Percentiles rank a stretch among this genome's conserved stretches.
These are phyloP conservation scores for Sporothrix mexicana DNA, from an alignment of 2,329 filamentous ascomycete species.

Conservation along the genomic window DNA sequence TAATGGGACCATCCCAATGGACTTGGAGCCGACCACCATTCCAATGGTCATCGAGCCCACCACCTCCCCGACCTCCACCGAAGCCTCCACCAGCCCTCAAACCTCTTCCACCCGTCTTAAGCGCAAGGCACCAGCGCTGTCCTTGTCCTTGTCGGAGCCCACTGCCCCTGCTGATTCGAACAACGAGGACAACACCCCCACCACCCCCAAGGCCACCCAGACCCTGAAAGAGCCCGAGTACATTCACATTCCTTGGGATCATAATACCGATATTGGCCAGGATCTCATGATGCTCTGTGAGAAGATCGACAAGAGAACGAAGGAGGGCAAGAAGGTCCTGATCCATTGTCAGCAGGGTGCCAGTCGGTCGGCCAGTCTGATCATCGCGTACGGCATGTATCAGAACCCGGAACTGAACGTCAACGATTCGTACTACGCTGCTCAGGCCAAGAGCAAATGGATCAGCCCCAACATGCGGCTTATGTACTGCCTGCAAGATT, in stretches of 20 bases:
- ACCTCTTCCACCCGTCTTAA: conserved; percentile 14
- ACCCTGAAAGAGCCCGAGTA: conserved; percentile 70
- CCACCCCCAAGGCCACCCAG: conserved; percentile 61
- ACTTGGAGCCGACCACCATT: conserved; percentile 53
- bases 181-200: conserved; percentile 54
- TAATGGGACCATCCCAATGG: conserved; percentile 51
- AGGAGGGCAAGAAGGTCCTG: conserved; percentile 76
- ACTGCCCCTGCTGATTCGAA: conserved; percentile 41
- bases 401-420: conserved; percentile 77
- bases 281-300: conserved; percentile 78
- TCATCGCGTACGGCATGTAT: conserved; percentile 85
- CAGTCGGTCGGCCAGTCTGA: conserved; percentile 81
- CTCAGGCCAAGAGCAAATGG: conserved; percentile 82
- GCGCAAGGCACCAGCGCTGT: conserved; percentile 25
- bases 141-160: conserved; percentile 27
- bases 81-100: background rate
- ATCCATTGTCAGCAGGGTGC: conserved; percentile 88
- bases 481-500: conserved; percentile 87
- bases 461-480: conserved; percentile 92
- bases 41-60: conserved; percentile 62
- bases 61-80: background rate
- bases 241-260: conserved; percentile 86
- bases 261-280: conserved; percentile 83
- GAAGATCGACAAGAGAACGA: conserved; percentile 73
- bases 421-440: conserved; percentile 81